A percentile compares a stretch with the other conserved stretches of the same genome.
Conservation (phyloP, 1,284 basidiomycete genomes). For the Baeospora myosura region DNA sequence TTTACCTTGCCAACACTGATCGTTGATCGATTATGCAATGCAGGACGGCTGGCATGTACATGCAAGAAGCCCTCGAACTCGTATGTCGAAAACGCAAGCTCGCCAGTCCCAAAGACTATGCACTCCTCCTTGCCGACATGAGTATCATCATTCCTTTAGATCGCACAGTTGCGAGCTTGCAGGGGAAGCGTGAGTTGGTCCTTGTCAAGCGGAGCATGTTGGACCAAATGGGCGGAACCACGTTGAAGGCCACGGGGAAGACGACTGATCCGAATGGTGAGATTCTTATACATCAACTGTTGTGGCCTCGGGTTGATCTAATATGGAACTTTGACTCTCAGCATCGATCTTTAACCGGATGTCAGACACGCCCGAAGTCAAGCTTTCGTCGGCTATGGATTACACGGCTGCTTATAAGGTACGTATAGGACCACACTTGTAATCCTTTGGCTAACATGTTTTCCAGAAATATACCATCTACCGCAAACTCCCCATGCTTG, state of each 20-base stretch:
- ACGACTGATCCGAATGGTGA: constrained; percentile 88
- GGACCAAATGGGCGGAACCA: constrained; percentile 58
- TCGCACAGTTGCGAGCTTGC: constrained; percentile 89
- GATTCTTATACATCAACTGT: constrained; percentile 17
- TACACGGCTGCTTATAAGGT: constrained; percentile 80
- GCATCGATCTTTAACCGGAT: constrained; percentile 88
- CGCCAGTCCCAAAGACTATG: constrained; percentile 74
- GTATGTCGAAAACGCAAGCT: constrained; percentile 74
- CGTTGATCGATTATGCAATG: no score
- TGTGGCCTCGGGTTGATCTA: constrained; percentile 3
- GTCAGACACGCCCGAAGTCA: constrained; percentile 66
- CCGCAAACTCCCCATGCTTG: constrained; percentile 89
- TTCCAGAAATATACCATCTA: constrained; percentile 86
- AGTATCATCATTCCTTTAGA: constrained; percentile 88
- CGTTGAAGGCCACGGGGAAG: constrained; percentile 49
- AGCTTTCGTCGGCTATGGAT: constrained; percentile 50
- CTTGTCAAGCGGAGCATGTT: constrained; percentile 78
- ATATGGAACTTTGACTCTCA: constrained; percentile 29
- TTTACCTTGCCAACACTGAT: background rate
- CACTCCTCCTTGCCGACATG: constrained; percentile 70
- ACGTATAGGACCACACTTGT: constrained; percentile 12
- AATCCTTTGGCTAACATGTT: constrained; percentile 1
- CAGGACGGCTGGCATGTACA: constrained; percentile 91
- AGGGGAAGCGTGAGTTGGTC: constrained; percentile 79
- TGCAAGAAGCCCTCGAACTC: constrained; percentile 89